phyloP scores from a whole-genome alignment of 2,329 filamentous ascomycete genomes.

The Hypoxylon sp. region DNA sequence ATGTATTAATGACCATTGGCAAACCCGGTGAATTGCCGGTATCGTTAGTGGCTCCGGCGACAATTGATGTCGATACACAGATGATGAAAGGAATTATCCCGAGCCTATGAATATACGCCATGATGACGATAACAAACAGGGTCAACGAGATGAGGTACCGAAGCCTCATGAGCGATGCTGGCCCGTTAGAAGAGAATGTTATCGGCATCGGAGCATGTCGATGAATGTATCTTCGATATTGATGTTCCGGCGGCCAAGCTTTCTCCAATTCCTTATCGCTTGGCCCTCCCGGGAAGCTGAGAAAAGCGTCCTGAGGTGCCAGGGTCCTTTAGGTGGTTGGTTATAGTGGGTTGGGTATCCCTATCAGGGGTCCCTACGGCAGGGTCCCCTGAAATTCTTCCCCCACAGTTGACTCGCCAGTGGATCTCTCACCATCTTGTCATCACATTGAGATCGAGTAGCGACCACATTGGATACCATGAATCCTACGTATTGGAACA shows the following conservation, averaged over 20 bases:
- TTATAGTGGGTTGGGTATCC: no score
- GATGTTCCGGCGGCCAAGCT: constrained; percentile 37
- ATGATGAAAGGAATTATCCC: constrained; percentile 35
- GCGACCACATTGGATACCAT: neutral
- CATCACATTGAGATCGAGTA: neutral
- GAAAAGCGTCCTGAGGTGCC: neutral
- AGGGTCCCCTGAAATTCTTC: constrained; percentile 1
- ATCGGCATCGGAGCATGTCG: constrained; percentile 31
- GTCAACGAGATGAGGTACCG: constrained; percentile 25
- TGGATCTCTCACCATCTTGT: neutral
- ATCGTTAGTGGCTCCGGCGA: constrained; percentile 12
- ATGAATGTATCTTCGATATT: constrained; percentile 8
- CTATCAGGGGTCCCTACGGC: no score
- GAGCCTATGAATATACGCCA: constrained; percentile 37
- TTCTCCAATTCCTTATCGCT: constrained; percentile 45
- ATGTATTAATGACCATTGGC: constrained; percentile 69
- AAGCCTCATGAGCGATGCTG: constrained; percentile 15
- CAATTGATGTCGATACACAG: constrained; percentile 27
- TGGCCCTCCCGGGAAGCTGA: constrained; percentile 31
- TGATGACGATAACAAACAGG: constrained; percentile 33
- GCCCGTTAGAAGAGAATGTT: constrained; percentile 8
- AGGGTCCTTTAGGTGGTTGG: neutral
- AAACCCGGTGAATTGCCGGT: constrained; percentile 57
- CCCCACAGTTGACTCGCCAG: constrained; percentile 11
- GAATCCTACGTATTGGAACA: neutral